phyloP scores from a whole-genome alignment of 352 stramenopile genomes.

The Aphanomyces euteiches region DNA sequence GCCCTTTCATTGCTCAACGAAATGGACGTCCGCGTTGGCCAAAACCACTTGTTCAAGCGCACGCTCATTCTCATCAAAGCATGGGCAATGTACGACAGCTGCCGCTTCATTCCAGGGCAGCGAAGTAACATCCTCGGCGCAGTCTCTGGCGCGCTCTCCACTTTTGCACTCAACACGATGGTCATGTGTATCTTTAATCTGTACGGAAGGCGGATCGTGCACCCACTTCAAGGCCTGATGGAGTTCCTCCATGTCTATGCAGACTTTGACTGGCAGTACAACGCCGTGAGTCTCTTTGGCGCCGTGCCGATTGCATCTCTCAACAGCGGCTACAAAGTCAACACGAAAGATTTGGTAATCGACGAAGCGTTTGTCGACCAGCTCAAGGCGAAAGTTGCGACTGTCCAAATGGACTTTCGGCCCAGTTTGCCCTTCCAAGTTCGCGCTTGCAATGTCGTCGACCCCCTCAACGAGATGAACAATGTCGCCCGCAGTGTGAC shows the following conservation, averaged over 20 bases:
- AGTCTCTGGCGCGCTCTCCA: constrained; percentile 74
- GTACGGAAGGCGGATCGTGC: constrained; percentile 58
- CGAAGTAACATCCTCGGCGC: constrained; percentile 66
- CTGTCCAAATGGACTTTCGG: constrained; percentile 24
- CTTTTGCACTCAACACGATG: constrained; percentile 86
- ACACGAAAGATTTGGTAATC: constrained; percentile 13
- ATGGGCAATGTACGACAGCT: constrained; percentile 86
- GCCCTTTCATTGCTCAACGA: constrained; percentile 81
- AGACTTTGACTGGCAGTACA: constrained; percentile 83
- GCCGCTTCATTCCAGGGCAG: constrained; percentile 42
- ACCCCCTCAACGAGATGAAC: constrained; percentile 82
- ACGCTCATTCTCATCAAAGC: constrained; percentile 87
- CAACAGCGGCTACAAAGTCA: constrained; percentile 31
- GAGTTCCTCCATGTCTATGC: constrained; percentile 82
- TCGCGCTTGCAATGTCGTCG: constrained; percentile 84
- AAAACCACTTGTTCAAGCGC: constrained; percentile 83
- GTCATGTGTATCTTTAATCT: constrained; percentile 88
- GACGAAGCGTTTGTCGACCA: constrained; percentile 11
- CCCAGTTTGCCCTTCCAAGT: constrained; percentile 55
- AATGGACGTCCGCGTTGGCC: constrained; percentile 69
- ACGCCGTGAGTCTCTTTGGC: constrained; percentile 74
- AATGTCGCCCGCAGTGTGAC: constrained; percentile 82
- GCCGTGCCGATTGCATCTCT: constrained; percentile 55
- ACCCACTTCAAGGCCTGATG: constrained; percentile 78
- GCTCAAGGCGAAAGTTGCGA: constrained; percentile 8